These are phyloP conservation scores for Aspergillus oerlinghausenensis DNA, from an alignment of 2,329 filamentous ascomycete species.

Conservation along the genomic window DNA sequence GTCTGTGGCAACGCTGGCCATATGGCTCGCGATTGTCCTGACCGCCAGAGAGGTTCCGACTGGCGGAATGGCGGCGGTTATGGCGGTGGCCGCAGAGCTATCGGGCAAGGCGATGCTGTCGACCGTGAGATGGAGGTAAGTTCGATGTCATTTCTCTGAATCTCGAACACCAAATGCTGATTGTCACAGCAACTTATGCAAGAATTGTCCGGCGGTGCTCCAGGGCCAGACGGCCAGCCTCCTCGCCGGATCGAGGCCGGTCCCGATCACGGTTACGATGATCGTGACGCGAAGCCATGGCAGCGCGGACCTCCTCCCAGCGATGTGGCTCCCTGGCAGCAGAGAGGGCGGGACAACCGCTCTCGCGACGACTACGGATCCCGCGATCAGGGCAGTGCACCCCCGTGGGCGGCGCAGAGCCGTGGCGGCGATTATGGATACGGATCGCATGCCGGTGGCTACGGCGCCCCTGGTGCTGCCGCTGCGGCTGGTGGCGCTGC, in stretches of 20 bases:
- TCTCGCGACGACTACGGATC: conserved; percentile 43
- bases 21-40: conserved; percentile 96
- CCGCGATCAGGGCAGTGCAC: conserved; percentile 33
- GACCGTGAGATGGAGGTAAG: conserved; percentile 92
- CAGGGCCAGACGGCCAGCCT: conserved; percentile 53
- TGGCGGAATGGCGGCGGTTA: conserved; percentile 74
- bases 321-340: conserved; percentile 75
- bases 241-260: conserved; percentile 84
- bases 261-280: conserved; percentile 53
- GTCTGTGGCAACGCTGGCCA: conserved; percentile 97
- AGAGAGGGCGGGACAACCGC: conserved; percentile 52
- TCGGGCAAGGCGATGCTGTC: conserved; percentile 75
- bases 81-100: conserved; percentile 53
- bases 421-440: conserved; percentile 44
- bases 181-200: conserved; percentile 81
- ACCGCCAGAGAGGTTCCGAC: conserved; percentile 81
- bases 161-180: conserved; percentile 38
- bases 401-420: conserved; percentile 36
- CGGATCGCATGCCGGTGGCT: conserved; percentile 32
- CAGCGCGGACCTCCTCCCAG: conserved; percentile 72
- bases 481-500: conserved; percentile 41
- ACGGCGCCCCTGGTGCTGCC: conserved; percentile 41
- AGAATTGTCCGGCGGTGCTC: conserved; percentile 76
- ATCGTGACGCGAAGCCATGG: conserved; percentile 71
- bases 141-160: neutral